Percentiles rank a stretch among this genome's conserved stretches.
These are phyloP conservation scores for Ganoderma lingzhi DNA, from an alignment of 1,284 basidiomycete species.

Conservation along the genomic window DNA sequence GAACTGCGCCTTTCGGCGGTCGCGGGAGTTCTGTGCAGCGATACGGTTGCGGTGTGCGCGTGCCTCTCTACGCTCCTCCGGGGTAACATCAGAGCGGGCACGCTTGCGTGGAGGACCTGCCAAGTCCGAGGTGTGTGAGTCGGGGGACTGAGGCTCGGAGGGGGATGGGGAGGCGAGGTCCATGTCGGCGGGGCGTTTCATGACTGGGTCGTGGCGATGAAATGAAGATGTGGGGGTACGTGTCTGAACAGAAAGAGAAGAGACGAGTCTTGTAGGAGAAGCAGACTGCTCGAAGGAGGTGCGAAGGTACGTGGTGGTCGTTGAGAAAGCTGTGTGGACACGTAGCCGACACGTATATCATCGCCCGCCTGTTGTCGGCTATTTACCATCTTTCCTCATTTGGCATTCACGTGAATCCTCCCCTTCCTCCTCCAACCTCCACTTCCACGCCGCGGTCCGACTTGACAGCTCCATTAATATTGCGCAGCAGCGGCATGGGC, in stretches of 20 bases:
- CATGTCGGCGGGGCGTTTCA: constrained; percentile 44
- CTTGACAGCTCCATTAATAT: not conserved
- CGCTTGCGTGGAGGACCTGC: constrained; percentile 71
- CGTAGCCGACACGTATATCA: constrained; percentile 38
- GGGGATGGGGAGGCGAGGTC: constrained; percentile 38
- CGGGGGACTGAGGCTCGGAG: constrained; percentile 39
- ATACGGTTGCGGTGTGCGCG: constrained; percentile 85
- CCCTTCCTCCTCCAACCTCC: not conserved
- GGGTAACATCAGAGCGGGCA: constrained; percentile 61
- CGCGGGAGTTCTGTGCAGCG: constrained; percentile 85
- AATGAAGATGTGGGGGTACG: constrained; percentile 33
- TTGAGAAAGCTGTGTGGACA: constrained; percentile 37
- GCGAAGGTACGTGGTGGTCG: constrained; percentile 44
- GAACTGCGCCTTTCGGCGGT: constrained; percentile 82
- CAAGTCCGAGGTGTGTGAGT: constrained; percentile 35
- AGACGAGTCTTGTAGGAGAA: constrained; percentile 42
- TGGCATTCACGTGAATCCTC: constrained; percentile 14
- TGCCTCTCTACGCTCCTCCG: constrained; percentile 83
- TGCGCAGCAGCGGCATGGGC: constrained; percentile 52
- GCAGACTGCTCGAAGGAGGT: constrained; percentile 37
- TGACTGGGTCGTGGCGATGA: constrained; percentile 30
- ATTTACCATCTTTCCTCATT: constrained; percentile 33
- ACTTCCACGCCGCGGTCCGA: not conserved
- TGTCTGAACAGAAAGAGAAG: constrained; percentile 36
- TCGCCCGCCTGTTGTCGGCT: constrained; percentile 34